phyloP scores from a whole-genome alignment of 805 yeast genomes.

The Nakazawaea ishiwadae region DNA sequence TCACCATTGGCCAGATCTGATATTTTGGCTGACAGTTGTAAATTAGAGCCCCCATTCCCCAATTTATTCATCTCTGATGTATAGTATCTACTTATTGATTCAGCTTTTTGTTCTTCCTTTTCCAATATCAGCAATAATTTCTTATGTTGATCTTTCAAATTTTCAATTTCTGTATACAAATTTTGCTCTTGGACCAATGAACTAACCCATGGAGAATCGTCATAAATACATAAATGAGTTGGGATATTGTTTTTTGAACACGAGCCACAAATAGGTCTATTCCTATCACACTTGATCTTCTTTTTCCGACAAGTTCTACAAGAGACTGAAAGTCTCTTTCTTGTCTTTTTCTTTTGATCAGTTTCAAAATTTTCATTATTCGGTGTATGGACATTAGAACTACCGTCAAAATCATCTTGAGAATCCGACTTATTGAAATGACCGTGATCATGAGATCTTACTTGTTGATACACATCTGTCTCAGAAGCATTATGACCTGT shows the following conservation, averaged over 20 bases:
- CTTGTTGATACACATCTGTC: no score
- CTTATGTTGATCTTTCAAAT: constrained; percentile 6
- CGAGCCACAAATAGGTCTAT: constrained; percentile 29
- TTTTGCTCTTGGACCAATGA: constrained; percentile 11
- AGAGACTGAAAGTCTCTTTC: constrained; percentile 22
- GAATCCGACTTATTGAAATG: no score
- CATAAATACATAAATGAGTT: constrained; percentile 21
- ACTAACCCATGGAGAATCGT: constrained; percentile 16
- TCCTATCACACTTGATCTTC: constrained; percentile 30
- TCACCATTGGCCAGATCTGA: no score
- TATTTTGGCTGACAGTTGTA: neutral
- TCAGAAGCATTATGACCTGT: no score
- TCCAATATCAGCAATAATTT: constrained; percentile 2
- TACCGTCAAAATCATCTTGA: neutral
- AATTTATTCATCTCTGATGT: neutral
- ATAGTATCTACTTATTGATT: neutral
- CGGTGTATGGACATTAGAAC: neutral
- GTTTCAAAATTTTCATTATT: neutral
- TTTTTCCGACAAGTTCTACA: constrained; percentile 25
- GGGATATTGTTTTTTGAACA: constrained; percentile 21
- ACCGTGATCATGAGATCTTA: no score
- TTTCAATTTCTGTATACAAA: constrained; percentile 6
- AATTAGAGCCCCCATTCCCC: neutral
- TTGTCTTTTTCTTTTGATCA: constrained; percentile 5
- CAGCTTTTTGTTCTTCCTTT: neutral